phyloP scores from a whole-genome alignment of 352 stramenopile genomes.

The Phytophthora sp. region DNA sequence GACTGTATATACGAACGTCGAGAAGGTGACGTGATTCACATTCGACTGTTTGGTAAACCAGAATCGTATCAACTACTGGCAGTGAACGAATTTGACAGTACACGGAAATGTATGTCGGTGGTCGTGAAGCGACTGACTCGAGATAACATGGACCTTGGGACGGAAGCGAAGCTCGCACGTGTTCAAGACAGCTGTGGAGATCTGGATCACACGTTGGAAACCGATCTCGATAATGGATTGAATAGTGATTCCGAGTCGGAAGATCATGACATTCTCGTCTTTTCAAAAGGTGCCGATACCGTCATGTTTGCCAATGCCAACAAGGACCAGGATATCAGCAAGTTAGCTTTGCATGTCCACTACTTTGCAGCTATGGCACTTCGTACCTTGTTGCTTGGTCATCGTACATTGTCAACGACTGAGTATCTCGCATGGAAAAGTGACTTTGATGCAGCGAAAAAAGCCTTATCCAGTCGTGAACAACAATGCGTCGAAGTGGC shows the following conservation, averaged over 20 bases:
- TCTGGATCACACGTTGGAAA: constrained; percentile 32
- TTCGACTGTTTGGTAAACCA: constrained; percentile 75
- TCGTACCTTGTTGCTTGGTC: constrained; percentile 84
- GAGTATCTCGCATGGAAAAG: constrained; percentile 81
- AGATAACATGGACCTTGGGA: not conserved
- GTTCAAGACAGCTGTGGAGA: constrained; percentile 36
- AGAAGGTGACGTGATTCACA: constrained; percentile 76
- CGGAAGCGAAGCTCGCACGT: constrained; percentile 5
- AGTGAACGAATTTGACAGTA: constrained; percentile 89
- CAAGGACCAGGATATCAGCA: constrained; percentile 77
- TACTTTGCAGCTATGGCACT: constrained; percentile 90
- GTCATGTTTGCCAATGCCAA: constrained; percentile 87
- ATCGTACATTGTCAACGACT: constrained; percentile 59
- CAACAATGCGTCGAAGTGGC: constrained; percentile 72
- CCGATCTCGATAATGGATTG: constrained; percentile 30
- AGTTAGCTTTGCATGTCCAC: constrained; percentile 81
- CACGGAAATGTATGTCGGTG: constrained; percentile 87
- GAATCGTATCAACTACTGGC: constrained; percentile 82
- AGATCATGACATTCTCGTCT: constrained; percentile 74
- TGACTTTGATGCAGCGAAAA: constrained; percentile 74
- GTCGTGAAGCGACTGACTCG: constrained; percentile 61
- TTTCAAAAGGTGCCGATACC: constrained; percentile 90
- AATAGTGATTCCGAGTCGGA: constrained; percentile 29
- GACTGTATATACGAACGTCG: constrained; percentile 82
- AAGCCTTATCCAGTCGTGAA: constrained; percentile 68